Conservation (phyloP, 2,329 filamentous ascomycete genomes). For the Didymella glomerata region DNA sequence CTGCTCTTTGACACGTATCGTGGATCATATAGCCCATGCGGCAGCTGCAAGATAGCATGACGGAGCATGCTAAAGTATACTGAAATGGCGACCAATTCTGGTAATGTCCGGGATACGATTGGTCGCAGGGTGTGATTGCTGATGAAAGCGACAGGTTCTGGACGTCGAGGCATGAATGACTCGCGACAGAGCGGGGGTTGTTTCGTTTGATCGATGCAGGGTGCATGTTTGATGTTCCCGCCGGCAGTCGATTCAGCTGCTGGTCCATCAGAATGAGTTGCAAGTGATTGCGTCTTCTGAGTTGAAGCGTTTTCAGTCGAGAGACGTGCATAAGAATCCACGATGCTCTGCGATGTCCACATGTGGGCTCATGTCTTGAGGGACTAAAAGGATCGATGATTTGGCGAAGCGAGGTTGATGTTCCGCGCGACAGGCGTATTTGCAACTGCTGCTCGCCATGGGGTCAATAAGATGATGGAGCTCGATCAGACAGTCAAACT, state of each 20-base stretch:
- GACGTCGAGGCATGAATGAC: conserved; percentile 15
- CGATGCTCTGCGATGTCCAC: neutral
- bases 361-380: neutral
- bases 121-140: conserved; percentile 2
- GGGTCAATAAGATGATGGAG: neutral
- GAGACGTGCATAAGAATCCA: neutral
- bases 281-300: neutral
- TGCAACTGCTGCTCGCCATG: conserved; percentile 7
- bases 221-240: conserved; percentile 24
- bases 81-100: neutral
- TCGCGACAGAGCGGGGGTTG: conserved; percentile 12
- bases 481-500: neutral
- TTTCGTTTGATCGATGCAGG: conserved; percentile 27
- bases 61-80: neutral
- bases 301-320: neutral
- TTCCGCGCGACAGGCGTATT: conserved; percentile 4
- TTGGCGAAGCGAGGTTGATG: neutral
- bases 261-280: neutral
- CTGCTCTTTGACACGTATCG: neutral
- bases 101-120: conserved; percentile 1
- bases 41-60: neutral
- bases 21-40: neutral
- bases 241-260: conserved; percentile 3
- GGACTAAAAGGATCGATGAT: neutral
- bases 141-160: conserved; percentile 15